phyloP scores from a whole-genome alignment of 1,139 yeast genomes.

The Geotrichum histeridarum region DNA sequence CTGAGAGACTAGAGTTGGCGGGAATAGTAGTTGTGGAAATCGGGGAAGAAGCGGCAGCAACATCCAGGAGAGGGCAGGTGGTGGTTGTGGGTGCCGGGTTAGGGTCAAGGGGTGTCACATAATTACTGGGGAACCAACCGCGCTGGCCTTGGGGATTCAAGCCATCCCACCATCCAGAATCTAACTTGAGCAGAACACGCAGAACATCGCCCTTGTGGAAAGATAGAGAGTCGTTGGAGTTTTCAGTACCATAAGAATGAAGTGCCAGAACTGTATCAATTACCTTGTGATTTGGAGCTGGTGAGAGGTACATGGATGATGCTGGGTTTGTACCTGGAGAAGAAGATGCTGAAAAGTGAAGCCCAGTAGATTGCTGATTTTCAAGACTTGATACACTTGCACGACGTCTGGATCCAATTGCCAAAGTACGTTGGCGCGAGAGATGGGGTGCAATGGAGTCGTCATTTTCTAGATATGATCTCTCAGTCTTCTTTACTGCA shows the following conservation, averaged over 20 bases:
- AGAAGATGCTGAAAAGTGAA: background rate
- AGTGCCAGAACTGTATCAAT: conserved; percentile 42
- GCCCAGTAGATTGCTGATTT: background rate
- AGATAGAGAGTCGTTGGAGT: conserved; percentile 54
- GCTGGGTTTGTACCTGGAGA: background rate
- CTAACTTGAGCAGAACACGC: conserved; percentile 49
- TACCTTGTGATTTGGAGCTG: conserved; percentile 6
- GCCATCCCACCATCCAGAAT: conserved; percentile 41
- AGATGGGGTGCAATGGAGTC: background rate
- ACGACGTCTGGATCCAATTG: background rate
- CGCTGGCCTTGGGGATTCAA: conserved; percentile 27
- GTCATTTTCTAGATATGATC: background rate
- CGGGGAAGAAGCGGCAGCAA: background rate
- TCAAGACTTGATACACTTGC: background rate
- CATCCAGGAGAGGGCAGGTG: background rate
- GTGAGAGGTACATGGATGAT: background rate
- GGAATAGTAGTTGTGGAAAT: background rate
- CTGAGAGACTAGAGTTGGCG: background rate
- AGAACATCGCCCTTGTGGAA: conserved; percentile 60
- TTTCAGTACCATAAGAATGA: conserved; percentile 64
- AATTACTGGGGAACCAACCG: conserved; percentile 39
- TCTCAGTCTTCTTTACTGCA: background rate
- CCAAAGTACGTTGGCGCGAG: background rate
- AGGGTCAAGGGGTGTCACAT: conserved; percentile 22
- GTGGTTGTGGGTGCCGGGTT: background rate